Conservation (phyloP, 345 rosid genomes). For the Geranium rotundifolium region DNA sequence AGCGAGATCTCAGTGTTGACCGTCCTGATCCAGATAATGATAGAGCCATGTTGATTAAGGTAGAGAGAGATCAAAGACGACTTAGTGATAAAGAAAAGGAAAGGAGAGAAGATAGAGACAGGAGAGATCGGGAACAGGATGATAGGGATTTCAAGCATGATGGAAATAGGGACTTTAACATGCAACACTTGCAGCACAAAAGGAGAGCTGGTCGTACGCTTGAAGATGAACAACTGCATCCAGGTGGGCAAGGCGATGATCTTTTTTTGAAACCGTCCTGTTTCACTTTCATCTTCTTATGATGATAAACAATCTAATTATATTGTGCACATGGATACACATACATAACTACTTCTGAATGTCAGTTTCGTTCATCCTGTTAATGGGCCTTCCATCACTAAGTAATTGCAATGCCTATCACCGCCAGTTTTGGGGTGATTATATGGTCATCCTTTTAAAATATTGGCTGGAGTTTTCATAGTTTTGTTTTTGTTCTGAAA, state of each 20-base stretch:
- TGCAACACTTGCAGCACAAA: conserved; percentile 43
- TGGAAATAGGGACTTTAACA: conserved; percentile 44
- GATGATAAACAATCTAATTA: conserved; percentile 45
- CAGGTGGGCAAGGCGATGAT: conserved; percentile 51
- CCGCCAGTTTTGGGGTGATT: background rate
- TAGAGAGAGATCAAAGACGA: conserved; percentile 58
- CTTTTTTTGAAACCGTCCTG: conserved; percentile 33
- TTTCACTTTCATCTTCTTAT: background rate
- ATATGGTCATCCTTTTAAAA: background rate
- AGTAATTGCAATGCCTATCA: background rate
- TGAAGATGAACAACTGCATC: conserved; percentile 31
- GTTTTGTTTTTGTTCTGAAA: background rate
- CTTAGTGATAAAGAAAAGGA: conserved; percentile 62
- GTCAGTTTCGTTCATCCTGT: no score
- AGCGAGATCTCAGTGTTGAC: conserved; percentile 46
- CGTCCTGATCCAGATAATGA: conserved; percentile 52
- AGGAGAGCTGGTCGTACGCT: conserved; percentile 24
- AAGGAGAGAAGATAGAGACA: conserved; percentile 58
- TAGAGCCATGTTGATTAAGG: conserved; percentile 29
- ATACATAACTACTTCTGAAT: no score
- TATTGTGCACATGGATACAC: no score
- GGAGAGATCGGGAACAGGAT: conserved; percentile 43
- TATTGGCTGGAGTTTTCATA: background rate
- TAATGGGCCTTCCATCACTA: background rate
- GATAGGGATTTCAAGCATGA: conserved; percentile 51